phyloP scores from a whole-genome alignment of 202 grass and related monocot species.

The Digitaria exilis region DNA sequence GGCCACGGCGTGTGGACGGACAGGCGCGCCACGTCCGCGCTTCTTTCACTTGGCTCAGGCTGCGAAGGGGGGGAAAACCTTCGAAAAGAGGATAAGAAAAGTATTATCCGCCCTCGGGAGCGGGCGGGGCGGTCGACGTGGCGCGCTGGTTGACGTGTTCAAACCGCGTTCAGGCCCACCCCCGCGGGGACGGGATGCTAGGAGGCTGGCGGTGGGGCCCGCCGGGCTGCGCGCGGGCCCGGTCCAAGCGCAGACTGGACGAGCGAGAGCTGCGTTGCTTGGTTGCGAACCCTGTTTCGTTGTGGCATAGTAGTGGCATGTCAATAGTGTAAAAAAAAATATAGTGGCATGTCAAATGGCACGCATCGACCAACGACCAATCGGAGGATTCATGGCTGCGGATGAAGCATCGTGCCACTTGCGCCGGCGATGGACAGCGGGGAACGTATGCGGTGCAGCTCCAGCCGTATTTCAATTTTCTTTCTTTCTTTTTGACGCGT shows the following conservation, averaged over 20 bases:
- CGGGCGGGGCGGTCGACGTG: not conserved
- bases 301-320: too few relatives aligned
- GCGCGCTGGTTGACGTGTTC: slow-evolving; percentile 28
- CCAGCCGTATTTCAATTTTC: not conserved
- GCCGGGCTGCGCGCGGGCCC: too few relatives aligned
- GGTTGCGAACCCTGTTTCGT: not conserved
- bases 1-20: not conserved
- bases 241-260: not conserved
- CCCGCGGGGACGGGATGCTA: too few relatives aligned
- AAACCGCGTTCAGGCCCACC: not conserved
- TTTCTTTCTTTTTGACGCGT: not conserved
- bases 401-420: not conserved
- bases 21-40: slow-evolving; percentile 20
- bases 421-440: not conserved
- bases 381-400: not conserved
- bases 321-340: too few relatives aligned
- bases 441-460: not conserved
- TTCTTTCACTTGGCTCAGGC: slow-evolving; percentile 6
- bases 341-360: not conserved
- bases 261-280: not conserved
- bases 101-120: not conserved
- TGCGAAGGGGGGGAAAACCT: not conserved
- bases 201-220: not conserved
- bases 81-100: slow-evolving; percentile 13
- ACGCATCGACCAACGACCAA: not conserved